Conservation (phyloP, 2,329 filamentous ascomycete genomes). For the Fusarium nygamai region DNA sequence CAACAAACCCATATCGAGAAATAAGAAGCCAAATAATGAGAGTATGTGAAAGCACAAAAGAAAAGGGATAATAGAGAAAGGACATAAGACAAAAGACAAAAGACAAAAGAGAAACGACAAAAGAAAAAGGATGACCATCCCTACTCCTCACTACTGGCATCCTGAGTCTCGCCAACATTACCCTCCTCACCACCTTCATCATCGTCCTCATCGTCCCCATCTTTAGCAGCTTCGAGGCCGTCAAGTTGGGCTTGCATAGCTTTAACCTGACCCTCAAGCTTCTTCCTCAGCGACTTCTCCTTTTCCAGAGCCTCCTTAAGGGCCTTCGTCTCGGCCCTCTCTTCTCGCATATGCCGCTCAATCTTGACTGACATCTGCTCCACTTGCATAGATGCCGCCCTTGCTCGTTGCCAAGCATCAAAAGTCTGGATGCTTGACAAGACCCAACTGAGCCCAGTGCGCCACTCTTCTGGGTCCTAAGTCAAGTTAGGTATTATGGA, state of each 20-base stretch:
- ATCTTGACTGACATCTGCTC: background rate
- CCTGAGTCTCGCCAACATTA: background rate
- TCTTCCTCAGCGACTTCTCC: background rate
- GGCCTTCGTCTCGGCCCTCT: background rate
- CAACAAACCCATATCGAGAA: fast-evolving
- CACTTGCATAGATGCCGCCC: background rate
- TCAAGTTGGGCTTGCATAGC: background rate
- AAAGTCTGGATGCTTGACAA: background rate
- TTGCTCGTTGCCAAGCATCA: background rate
- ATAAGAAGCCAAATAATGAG: background rate
- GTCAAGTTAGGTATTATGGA: background rate
- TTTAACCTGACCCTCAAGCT: background rate
- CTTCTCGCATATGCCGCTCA: background rate
- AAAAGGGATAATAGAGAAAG: background rate
- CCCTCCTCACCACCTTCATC: background rate
- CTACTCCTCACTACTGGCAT: background rate
- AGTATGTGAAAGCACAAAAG: background rate
- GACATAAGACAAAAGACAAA: no score
- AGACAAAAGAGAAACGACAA: no score
- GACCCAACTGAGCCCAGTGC: background rate
- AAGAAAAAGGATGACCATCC: no score
- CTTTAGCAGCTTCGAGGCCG: background rate
- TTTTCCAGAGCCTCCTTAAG: background rate
- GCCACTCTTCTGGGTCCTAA: background rate
- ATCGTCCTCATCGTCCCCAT: background rate